Evolutionary conservation across 768 basidiomycete species (phyloP).

Genomic region (Suillus alpinus): DNA sequence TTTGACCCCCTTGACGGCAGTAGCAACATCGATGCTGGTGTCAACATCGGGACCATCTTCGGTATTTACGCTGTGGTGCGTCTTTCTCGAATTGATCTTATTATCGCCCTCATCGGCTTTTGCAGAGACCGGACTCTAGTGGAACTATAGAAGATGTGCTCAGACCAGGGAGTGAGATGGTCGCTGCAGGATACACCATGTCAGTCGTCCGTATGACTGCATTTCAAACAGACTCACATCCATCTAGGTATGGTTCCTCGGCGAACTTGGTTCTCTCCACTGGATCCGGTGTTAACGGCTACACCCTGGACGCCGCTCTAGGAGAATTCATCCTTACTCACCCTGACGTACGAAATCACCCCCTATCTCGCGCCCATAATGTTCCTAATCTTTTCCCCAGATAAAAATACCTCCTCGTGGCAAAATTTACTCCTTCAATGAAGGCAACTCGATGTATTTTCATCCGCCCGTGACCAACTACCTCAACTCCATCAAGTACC

Average conservation of each 20-base stretch:
- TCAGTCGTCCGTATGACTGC: constrained; percentile 35
- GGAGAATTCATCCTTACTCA: constrained; percentile 99
- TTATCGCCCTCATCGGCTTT: background rate
- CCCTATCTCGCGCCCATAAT: background rate
- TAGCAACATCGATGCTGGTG: constrained; percentile 98
- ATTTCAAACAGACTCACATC: background rate
- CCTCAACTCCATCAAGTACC: constrained; percentile 90
- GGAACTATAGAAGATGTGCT: constrained; percentile 88
- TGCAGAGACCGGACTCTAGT: constrained; percentile 67
- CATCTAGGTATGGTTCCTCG: constrained; percentile 81
- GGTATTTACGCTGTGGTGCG: constrained; percentile 91
- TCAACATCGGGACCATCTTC: constrained; percentile 97
- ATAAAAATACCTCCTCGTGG: constrained; percentile 92
- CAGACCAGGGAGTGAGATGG: constrained; percentile 93
- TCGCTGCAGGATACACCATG: constrained; percentile 98
- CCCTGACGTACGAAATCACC: constrained; percentile 63
- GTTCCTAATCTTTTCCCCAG: constrained; percentile 33
- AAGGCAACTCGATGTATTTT: constrained; percentile 97
- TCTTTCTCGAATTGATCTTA: constrained; percentile 12
- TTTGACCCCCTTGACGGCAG: constrained; percentile 97
- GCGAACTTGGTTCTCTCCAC: constrained; percentile 95
- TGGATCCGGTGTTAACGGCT: constrained; percentile 95
- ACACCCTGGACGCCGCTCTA: constrained; percentile 91
- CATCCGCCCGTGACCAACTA: constrained; percentile 77
- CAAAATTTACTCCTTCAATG: constrained; percentile 99